phyloP scores from a whole-genome alignment of 768 basidiomycete genomes.

The Boletus vermiculosoides region DNA sequence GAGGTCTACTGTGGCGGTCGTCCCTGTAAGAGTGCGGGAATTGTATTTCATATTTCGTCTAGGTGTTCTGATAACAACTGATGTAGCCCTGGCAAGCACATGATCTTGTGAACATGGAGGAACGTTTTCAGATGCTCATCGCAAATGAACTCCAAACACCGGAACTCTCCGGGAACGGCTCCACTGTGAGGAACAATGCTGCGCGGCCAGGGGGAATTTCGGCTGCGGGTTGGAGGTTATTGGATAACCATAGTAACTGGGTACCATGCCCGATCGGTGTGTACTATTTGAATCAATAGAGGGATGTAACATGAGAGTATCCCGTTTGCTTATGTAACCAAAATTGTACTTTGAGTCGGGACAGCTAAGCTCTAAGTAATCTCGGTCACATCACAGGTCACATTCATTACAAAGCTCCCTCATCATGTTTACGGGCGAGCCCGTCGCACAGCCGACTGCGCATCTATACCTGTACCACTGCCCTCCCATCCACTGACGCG shows the following conservation, averaged over 20 bases:
- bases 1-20: background rate
- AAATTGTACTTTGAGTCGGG: no score
- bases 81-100: slow-evolving; percentile 50
- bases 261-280: slow-evolving; percentile 69
- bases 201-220: background rate
- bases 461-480: slow-evolving; percentile 1
- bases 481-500: background rate
- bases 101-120: slow-evolving; percentile 55
- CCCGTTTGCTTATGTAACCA: background rate
- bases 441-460: slow-evolving; percentile 22
- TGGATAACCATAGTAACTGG: slow-evolving; percentile 50
- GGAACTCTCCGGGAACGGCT: background rate
- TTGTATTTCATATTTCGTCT: background rate
- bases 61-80: background rate
- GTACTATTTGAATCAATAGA: slow-evolving; percentile 23
- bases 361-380: no score
- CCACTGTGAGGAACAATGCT: background rate
- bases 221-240: slow-evolving; percentile 52
- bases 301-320: background rate
- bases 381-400: slow-evolving; percentile 25
- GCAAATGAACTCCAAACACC: slow-evolving; percentile 12
- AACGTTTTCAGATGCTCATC: slow-evolving; percentile 45
- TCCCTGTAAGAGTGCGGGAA: slow-evolving; percentile 19
- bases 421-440: background rate
- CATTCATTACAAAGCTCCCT: slow-evolving; percentile 16